Base-by-base conservation (phyloP, 78 protist species). In the Dictyostelium firmibasis region DNA sequence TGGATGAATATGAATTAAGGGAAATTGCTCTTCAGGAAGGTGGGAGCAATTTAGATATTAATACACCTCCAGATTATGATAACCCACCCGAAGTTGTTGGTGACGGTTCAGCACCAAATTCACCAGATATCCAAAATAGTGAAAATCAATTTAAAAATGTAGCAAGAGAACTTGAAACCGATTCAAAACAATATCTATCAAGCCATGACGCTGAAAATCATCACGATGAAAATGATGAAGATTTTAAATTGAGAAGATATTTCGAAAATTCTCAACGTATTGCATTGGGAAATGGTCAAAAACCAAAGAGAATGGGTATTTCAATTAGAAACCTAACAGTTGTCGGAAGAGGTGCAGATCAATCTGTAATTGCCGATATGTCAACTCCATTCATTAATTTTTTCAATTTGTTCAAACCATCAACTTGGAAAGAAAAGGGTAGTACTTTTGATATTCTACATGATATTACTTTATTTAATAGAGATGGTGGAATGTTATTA, bases 401-500 rank as follows among this genome's bases (percentile, higher is more conserved):
- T 3, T n/a, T 60, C 1, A 29, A 47, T 25, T 33, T 85, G 8
- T 76, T 85, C 20, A 85, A 85, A 29, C 91, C 91, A 3, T 57
- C 31, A 38, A 27, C 72, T 10, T 82, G 86, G 79, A 72, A 4
- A 33, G 20, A 27, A 33, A 72, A 72, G 41, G 31, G 23, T 16
- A 29, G 92, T 23, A 83, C 82, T 4, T 93, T 93, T 29, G 83
- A 93, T 75, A 93, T 93, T 74, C 57, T 93, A 27, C 82, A 93
- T 36, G 76, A 93, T 33, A 86, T 93, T 2, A 75, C 35, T 77
- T 53, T 47, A 13, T 93, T 85, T 35, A 74, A 85, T 78, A 84
- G 69, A 64, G 96, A 93, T 72, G 96, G 96, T 81, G 43, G 84
- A 44, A 92, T 92, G 96, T 74, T 92, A n/a, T 85, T 92, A 87